A percentile compares a stretch with the other conserved stretches of the same genome.
These are phyloP conservation scores for Testicularia cyperi DNA, from an alignment of 1,284 basidiomycete genomes.

Conservation along the genomic window DNA sequence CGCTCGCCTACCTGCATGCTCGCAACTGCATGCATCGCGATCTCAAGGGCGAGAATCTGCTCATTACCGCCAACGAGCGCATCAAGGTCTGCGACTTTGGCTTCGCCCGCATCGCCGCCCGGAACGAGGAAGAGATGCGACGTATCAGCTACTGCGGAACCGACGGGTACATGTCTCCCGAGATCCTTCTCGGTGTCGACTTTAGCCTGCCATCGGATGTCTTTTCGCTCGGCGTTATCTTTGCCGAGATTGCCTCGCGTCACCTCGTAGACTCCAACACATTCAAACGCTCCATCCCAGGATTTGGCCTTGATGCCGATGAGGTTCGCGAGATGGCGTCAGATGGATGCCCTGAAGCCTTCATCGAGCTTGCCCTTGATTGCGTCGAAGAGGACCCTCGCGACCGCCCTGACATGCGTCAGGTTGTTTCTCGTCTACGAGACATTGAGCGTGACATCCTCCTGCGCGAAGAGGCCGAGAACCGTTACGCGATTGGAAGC, in stretches of 20 bases:
- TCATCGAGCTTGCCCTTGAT: slow-evolving; percentile 75
- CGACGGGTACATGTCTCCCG: slow-evolving; percentile 72
- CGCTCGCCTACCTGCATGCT: slow-evolving; percentile 94
- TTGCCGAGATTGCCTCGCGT: slow-evolving; percentile 86
- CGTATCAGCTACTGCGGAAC: slow-evolving; percentile 95
- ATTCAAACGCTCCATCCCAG: slow-evolving; percentile 39
- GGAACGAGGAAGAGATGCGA: slow-evolving; percentile 85
- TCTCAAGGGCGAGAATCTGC: slow-evolving; percentile 94
- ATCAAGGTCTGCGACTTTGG: slow-evolving; percentile 97
- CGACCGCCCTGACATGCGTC: slow-evolving; percentile 73
- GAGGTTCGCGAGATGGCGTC: slow-evolving; percentile 74
- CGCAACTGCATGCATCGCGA: slow-evolving; percentile 74
- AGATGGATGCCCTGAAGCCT: slow-evolving; percentile 74
- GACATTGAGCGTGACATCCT: slow-evolving; percentile 73
- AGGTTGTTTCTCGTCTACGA: slow-evolving; percentile 73
- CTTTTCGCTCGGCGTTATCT: slow-evolving; percentile 90
- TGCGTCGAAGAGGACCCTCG: slow-evolving; percentile 74
- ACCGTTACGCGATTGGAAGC: slow-evolving; percentile 71
- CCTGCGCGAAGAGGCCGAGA: slow-evolving; percentile 40
- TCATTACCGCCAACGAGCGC: slow-evolving; percentile 86
- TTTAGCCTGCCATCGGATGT: slow-evolving; percentile 92
- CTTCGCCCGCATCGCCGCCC: slow-evolving; percentile 83
- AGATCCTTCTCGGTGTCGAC: slow-evolving; percentile 85
- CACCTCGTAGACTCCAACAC: slow-evolving; percentile 72
- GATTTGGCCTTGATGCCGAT: slow-evolving; percentile 73